Conservation (phyloP, 2,329 filamentous ascomycete species). For the Nothophaeocryptopus gaeumannii region DNA sequence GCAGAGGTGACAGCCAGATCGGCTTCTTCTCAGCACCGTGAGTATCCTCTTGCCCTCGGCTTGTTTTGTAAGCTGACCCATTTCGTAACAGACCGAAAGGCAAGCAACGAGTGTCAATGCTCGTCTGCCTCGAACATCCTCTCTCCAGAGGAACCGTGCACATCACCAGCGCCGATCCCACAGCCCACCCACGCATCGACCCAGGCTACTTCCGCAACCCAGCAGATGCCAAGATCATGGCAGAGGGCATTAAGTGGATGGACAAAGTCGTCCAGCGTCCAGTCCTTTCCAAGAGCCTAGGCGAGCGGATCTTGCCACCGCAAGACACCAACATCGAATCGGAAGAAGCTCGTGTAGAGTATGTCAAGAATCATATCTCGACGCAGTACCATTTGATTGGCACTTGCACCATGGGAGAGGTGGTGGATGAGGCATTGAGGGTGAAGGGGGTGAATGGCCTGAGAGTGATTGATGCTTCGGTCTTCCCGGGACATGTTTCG, state of each 20-base stretch:
- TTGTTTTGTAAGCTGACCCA: not conserved
- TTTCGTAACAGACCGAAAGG: constrained; percentile 23
- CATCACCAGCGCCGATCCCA: constrained; percentile 29
- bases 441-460: constrained; percentile 32
- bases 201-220: constrained; percentile 33
- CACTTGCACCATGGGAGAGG: constrained; percentile 38
- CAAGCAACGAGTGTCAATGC: constrained; percentile 32
- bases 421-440: constrained; percentile 31
- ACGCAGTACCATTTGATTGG: constrained; percentile 43
- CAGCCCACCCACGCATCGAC: constrained; percentile 32
- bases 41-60: not conserved
- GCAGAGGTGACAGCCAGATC: constrained; percentile 29
- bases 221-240: constrained; percentile 33
- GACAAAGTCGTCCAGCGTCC: constrained; percentile 45
- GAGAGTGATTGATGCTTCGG: constrained; percentile 37
- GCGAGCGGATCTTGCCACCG: constrained; percentile 35
- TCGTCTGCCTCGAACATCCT: constrained; percentile 31
- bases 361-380: constrained; percentile 30
- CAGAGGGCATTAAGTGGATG: constrained; percentile 38
- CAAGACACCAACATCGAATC: constrained; percentile 25
- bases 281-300: constrained; percentile 44
- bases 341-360: constrained; percentile 29
- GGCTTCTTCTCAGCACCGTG: constrained; percentile 33
- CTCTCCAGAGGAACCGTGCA: constrained; percentile 33
- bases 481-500: constrained; percentile 34